Conservation (phyloP, 495 filamentous ascomycete genomes). For the Lichenothelia convexa region DNA sequence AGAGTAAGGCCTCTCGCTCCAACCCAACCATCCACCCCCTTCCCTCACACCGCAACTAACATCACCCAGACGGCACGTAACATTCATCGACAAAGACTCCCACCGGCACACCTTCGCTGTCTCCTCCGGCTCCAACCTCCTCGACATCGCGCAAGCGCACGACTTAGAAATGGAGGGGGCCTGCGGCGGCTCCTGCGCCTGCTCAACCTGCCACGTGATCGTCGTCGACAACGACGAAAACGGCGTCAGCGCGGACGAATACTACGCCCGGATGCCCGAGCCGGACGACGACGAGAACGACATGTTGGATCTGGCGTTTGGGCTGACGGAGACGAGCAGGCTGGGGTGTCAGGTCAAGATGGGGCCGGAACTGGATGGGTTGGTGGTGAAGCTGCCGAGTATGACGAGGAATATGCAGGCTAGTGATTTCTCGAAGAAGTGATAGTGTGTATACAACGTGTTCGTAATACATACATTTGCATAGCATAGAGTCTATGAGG, state of each 20-base stretch:
- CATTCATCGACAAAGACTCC: constrained; percentile 90
- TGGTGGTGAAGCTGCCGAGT: constrained; percentile 64
- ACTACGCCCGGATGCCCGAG: constrained; percentile 32
- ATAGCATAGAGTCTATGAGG: too few species aligned
- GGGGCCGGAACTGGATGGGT: constrained; percentile 71
- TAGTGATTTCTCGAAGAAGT: constrained; percentile 64
- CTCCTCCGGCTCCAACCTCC: constrained; percentile 68
- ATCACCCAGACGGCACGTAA: constrained; percentile 70
- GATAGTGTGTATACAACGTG: too few species aligned
- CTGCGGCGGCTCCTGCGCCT: constrained; percentile 90
- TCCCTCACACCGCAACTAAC: too few species aligned
- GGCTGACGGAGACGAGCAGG: constrained; percentile 87
- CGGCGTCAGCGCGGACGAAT: constrained; percentile 44
- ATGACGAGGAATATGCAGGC: constrained; percentile 96
- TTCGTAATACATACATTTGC: too few species aligned
- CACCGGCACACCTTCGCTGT: constrained; percentile 58
- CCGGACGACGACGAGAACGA: constrained; percentile 97
- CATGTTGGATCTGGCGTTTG: constrained; percentile 95
- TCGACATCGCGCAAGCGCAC: constrained; percentile 86
- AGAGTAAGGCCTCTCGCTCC: too few species aligned
- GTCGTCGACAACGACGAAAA: constrained; percentile 68
- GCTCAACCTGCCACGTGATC: constrained; percentile 94
- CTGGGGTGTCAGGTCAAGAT: constrained; percentile 89
- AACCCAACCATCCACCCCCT: too few species aligned
- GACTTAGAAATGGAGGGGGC: constrained; percentile 98